phyloP scores from a whole-genome alignment of 495 filamentous ascomycete genomes.

The Haplographium delicatum region DNA sequence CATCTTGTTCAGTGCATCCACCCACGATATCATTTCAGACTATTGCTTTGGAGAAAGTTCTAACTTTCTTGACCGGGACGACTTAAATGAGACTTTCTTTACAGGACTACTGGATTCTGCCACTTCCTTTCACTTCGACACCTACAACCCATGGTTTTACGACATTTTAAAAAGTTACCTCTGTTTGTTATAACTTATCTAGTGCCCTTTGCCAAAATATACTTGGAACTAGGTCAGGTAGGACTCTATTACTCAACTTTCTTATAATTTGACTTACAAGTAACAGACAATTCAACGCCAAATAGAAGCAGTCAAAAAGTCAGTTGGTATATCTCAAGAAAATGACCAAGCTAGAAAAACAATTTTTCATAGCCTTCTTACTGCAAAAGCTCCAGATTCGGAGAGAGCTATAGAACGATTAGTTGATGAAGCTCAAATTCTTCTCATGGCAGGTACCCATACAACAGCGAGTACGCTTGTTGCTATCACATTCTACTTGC shows the following conservation, averaged over 20 bases:
- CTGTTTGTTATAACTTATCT: not conserved
- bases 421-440: slow-evolving; percentile 26
- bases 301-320: no score
- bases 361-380: slow-evolving; percentile 10
- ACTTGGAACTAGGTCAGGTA: not conserved
- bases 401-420: slow-evolving; percentile 27
- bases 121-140: not conserved
- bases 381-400: not conserved
- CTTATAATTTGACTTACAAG: no score
- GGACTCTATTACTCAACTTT: no score
- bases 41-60: slow-evolving; percentile 11
- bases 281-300: no score
- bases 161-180: not conserved
- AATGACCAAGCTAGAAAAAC: no score
- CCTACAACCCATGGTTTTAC: not conserved
- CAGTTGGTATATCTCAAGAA: no score
- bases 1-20: not conserved
- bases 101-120: not conserved
- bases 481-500: slow-evolving; percentile 25
- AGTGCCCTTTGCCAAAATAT: not conserved
- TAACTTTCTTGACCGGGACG: slow-evolving; percentile 4
- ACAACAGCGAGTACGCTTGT: slow-evolving; percentile 14
- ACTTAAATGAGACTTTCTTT: slow-evolving; percentile 1
- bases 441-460: slow-evolving; percentile 28
- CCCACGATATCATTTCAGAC: slow-evolving; percentile 8